phyloP scores from a whole-genome alignment of 805 yeast species.

The Grigorovia yakushimaensis region DNA sequence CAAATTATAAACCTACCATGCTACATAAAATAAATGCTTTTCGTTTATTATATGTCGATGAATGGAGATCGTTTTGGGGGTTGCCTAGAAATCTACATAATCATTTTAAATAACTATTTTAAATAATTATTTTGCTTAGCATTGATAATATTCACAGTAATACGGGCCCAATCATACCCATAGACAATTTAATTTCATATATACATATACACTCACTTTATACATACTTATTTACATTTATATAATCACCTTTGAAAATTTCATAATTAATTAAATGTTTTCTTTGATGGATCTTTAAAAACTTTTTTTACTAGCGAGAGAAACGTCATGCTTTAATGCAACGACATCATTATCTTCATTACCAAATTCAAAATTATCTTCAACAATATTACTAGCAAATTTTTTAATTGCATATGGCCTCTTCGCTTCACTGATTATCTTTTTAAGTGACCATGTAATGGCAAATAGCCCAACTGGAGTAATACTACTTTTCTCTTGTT shows the following conservation, averaged over 20 bases:
- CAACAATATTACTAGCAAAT: constrained; percentile 52
- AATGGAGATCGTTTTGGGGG: constrained; percentile 46
- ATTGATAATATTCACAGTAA: neutral
- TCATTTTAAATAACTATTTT: constrained; percentile 9
- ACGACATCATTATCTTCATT: constrained; percentile 61
- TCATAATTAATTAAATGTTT: neutral
- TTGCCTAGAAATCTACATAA: constrained; percentile 26
- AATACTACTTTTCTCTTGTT: constrained; percentile 61
- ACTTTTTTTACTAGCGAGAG: constrained; percentile 51
- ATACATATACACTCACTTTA: neutral
- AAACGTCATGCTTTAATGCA: constrained; percentile 68
- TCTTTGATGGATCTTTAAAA: constrained; percentile 42
- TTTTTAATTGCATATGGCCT: constrained; percentile 55
- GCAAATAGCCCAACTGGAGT: constrained; percentile 78
- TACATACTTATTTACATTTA: neutral
- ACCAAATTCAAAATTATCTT: constrained; percentile 71
- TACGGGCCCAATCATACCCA: too few relatives aligned
- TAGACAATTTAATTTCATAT: neutral
- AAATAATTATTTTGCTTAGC: neutral
- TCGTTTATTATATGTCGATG: constrained; percentile 49
- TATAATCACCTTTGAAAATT: neutral
- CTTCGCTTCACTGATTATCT: constrained; percentile 36
- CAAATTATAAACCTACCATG: constrained; percentile 39
- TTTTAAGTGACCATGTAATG: constrained; percentile 65
- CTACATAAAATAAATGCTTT: constrained; percentile 53